A percentile compares a stretch with the other conserved stretches of the same genome.
Conservation (phyloP, 2,329 filamentous ascomycete species). For the Trichoderma atroviride region DNA sequence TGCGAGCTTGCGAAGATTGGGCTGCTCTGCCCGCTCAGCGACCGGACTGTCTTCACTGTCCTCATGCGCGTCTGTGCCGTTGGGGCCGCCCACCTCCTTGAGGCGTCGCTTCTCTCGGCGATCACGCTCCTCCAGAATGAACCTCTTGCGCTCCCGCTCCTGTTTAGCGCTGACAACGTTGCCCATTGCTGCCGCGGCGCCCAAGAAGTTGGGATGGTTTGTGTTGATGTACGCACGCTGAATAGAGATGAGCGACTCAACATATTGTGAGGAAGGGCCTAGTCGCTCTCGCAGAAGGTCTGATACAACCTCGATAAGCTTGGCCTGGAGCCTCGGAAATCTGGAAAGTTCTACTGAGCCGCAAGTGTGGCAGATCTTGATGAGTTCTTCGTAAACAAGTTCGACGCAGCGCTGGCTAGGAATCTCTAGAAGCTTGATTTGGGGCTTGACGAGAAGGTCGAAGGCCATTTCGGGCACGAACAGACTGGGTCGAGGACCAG, state of each 20-base stretch:
- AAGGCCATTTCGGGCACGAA: conserved; percentile 98
- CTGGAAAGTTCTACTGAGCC: conserved; percentile 90
- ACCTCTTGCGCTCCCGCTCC: conserved; percentile 82
- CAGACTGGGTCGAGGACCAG: conserved; percentile 88
- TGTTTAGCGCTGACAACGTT: conserved; percentile 94
- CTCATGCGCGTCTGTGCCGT: conserved; percentile 73
- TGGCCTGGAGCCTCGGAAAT: conserved; percentile 90
- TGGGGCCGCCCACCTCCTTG: conserved; percentile 82
- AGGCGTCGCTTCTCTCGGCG: conserved; percentile 80
- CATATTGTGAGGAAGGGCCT: conserved; percentile 85
- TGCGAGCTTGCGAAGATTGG: conserved; percentile 45
- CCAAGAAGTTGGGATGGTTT: conserved; percentile 97
- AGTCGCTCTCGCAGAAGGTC: conserved; percentile 90
- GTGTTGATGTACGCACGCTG: conserved; percentile 99
- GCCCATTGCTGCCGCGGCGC: conserved; percentile 95
- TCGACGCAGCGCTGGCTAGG: conserved; percentile 97
- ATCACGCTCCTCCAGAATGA: conserved; percentile 81
- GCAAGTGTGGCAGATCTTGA: conserved; percentile 99
- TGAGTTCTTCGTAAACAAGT: conserved; percentile 96
- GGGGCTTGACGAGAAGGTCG: conserved; percentile 94
- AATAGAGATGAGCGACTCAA: conserved; percentile 95
- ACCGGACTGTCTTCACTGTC: conserved; percentile 56
- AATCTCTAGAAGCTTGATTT: conserved; percentile 94
- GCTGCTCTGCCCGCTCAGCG: conserved; percentile 56
- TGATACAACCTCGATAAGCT: conserved; percentile 97